These are phyloP conservation scores for Kuraishia borneana DNA, from an alignment of 805 yeast genomes.

Conservation along the genomic window DNA sequence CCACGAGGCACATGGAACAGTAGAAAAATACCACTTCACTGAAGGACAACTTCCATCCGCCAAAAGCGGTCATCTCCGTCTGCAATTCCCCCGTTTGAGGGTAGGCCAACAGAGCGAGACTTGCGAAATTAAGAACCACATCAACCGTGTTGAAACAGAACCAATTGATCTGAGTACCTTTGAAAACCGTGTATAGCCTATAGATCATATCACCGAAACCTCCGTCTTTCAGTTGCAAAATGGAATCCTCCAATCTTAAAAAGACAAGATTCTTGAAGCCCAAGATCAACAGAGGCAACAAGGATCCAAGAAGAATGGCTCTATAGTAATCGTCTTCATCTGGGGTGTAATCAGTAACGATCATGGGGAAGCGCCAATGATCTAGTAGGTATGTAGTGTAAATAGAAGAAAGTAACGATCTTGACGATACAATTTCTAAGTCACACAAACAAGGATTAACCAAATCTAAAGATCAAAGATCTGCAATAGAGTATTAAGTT, in stretches of 20 bases:
- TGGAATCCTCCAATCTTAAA: neutral
- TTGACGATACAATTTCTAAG: no score
- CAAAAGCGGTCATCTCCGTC: neutral
- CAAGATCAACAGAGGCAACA: slow-evolving; percentile 1
- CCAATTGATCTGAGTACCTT: neutral
- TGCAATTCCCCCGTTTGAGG: neutral
- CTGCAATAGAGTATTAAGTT: no score
- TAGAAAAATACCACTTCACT: neutral
- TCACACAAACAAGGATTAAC: no score
- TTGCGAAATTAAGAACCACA: neutral
- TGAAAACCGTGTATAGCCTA: neutral
- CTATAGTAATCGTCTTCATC: slow-evolving; percentile 2
- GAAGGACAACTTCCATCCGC: neutral
- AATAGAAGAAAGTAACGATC: no score
- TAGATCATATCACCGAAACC: neutral
- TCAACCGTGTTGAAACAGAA: neutral
- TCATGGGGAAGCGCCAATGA: no score
- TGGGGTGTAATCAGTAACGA: neutral
- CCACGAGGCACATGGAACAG: neutral
- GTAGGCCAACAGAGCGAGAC: slow-evolving; percentile 2
- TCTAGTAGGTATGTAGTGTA: no score
- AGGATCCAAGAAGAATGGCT: neutral
- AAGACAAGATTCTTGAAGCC: neutral
- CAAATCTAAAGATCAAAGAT: no score
- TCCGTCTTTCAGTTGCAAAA: neutral